Percentiles rank a stretch among this genome's conserved stretches.
Conservation (phyloP, 306 rosid species). For the Begonia fuchsioides region DNA sequence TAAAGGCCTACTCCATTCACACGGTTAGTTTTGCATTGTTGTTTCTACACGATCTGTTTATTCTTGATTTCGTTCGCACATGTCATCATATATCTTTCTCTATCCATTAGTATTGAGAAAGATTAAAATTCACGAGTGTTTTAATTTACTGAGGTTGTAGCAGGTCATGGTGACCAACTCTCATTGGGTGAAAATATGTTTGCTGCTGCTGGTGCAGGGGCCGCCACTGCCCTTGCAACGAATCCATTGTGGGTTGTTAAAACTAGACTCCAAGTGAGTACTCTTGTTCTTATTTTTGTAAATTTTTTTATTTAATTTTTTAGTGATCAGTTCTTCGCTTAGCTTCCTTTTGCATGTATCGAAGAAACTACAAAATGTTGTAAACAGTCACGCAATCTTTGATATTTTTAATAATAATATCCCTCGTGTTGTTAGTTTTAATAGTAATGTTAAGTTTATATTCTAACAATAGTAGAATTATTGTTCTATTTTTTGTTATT, state of each 20-base stretch:
- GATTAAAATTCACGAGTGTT: slow-evolving; percentile 2
- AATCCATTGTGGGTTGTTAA: slow-evolving; percentile 99
- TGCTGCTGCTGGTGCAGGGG: slow-evolving; percentile 97
- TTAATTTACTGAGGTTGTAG: slow-evolving; percentile 8
- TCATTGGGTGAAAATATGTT: slow-evolving; percentile 51
- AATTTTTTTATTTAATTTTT: too few species aligned
- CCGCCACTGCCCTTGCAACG: slow-evolving; percentile 66
- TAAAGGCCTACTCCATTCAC: slow-evolving; percentile 54
- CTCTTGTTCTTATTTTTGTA: slow-evolving; percentile 2
- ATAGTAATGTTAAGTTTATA: too few species aligned
- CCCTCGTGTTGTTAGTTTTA: too few species aligned
- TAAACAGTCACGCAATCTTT: too few species aligned
- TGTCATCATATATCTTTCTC: slow-evolving; percentile 1
- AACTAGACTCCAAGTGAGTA: slow-evolving; percentile 87
- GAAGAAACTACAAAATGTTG: too few species aligned
- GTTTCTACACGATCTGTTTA: background rate
- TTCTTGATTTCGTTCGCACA: slow-evolving; percentile 10
- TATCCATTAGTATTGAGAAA: slow-evolving; percentile 4
- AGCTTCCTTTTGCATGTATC: too few species aligned
- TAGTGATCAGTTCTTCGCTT: too few species aligned
- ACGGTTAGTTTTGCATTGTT: slow-evolving; percentile 33
- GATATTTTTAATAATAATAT: too few species aligned
- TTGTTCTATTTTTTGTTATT: too few species aligned
- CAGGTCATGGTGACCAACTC: slow-evolving; percentile 34
- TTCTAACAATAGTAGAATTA: too few species aligned